These are phyloP conservation scores for Aplosporella prunicola DNA, from an alignment of 2,329 filamentous ascomycete genomes.

Conservation along the genomic window DNA sequence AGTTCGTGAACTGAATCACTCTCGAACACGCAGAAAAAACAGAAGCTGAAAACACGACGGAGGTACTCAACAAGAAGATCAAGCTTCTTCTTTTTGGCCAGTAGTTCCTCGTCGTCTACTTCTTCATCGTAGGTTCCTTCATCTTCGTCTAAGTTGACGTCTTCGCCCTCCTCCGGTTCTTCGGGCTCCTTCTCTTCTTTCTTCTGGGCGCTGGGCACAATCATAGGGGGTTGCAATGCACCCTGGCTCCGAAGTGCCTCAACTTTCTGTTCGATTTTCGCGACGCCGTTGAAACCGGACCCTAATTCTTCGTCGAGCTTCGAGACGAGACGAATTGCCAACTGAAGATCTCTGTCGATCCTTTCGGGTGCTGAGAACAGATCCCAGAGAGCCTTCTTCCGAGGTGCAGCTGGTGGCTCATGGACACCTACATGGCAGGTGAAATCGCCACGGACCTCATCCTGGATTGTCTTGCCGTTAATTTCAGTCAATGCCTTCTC, in stretches of 20 bases:
- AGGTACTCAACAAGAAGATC: slow-evolving; percentile 95
- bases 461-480: slow-evolving; percentile 94
- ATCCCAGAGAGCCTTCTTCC: slow-evolving; percentile 96
- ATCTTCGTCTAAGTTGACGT: slow-evolving; percentile 47
- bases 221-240: slow-evolving; percentile 58
- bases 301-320: slow-evolving; percentile 82
- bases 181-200: slow-evolving; percentile 55
- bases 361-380: slow-evolving; percentile 90
- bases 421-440: slow-evolving; percentile 96
- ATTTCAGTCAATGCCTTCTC: slow-evolving; percentile 88
- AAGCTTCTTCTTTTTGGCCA: slow-evolving; percentile 92
- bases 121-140: slow-evolving; percentile 62
- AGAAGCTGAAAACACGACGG: slow-evolving; percentile 94
- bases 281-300: slow-evolving; percentile 62
- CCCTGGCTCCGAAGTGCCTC: slow-evolving; percentile 70
- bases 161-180: slow-evolving; percentile 69
- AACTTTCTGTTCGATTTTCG: slow-evolving; percentile 78
- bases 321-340: slow-evolving; percentile 71
- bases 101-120: slow-evolving; percentile 76
- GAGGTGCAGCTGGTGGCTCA: slow-evolving; percentile 71
- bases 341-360: slow-evolving; percentile 77
- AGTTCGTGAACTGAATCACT: slow-evolving; percentile 95
- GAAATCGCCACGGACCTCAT: slow-evolving; percentile 88
- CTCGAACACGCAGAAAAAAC: slow-evolving; percentile 99
- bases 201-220: slow-evolving; percentile 44